Evolutionary conservation across 2,329 filamentous ascomycete species (phyloP).

Genomic region (Diaporthe citrichinensis): DNA sequence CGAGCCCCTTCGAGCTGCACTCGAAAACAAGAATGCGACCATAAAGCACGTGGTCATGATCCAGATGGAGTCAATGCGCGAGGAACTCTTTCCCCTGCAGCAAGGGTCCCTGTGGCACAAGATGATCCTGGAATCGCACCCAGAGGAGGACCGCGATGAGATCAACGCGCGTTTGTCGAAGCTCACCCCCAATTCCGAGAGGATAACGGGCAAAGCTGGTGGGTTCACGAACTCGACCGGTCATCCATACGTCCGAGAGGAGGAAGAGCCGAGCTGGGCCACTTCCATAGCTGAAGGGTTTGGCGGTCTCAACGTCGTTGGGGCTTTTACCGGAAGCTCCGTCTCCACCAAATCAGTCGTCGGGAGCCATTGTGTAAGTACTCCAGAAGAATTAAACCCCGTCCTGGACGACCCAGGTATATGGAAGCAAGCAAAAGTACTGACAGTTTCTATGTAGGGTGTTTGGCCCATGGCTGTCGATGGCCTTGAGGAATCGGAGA

Average conservation of each 20-base stretch:
- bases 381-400: not conserved
- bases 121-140: constrained; percentile 51
- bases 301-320: constrained; percentile 57
- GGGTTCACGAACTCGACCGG: constrained; percentile 41
- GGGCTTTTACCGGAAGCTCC: constrained; percentile 57
- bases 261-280: constrained; percentile 20
- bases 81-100: constrained; percentile 61
- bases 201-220: constrained; percentile 44
- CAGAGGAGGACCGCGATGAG: constrained; percentile 52
- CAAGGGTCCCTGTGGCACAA: constrained; percentile 56
- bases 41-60: constrained; percentile 61
- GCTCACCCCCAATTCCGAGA: constrained; percentile 49
- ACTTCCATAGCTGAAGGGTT: constrained; percentile 42
- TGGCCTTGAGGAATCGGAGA: constrained; percentile 57
- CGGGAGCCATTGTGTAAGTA: constrained; percentile 53
- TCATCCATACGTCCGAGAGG: constrained; percentile 34
- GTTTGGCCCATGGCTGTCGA: constrained; percentile 58
- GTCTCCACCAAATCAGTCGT: constrained; percentile 61
- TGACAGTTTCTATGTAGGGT: constrained; percentile 44
- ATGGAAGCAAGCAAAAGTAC: not conserved
- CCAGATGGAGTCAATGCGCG: constrained; percentile 60
- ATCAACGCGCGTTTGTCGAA: constrained; percentile 48
- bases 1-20: constrained; percentile 45
- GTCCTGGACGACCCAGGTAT: not conserved
- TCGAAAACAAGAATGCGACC: constrained; percentile 48